Base-by-base conservation (phyloP, 345 rosid species). In the Bruguiera parviflora region DNA sequence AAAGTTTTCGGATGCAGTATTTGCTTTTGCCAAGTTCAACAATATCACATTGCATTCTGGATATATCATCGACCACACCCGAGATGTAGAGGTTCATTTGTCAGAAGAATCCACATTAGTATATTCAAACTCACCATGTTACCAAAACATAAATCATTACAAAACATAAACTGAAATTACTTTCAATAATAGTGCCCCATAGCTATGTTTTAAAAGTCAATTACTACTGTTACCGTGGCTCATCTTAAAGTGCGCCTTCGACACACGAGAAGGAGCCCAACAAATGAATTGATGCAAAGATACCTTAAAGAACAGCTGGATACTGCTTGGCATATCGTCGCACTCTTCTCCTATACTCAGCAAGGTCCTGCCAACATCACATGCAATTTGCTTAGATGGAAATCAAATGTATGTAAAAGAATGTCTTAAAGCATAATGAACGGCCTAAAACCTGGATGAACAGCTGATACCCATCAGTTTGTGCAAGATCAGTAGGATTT, bases 271-370 rank as follows among this genome's bases (percentile, higher is more conserved):
- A 43, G 49, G 5, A 43, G 18, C 18, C 18, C 13, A 43, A 43
- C 16, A 13, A 43, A 43, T 13, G 19, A 47, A 25, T 0, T 64
- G 24, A 27, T 43, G 33, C n/a, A 64, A 18, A 2, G 0, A 64
- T 5, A 28, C 21, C 4, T 43, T 31, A 18, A 49, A 46, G 27
- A 2, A 2, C 4, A 7, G 68, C 61, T 57, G 97, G 97, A 72
- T 85, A 92, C 65, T 77, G 90, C 84, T 92, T 89, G 33, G 98
- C 86, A 77, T 92, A 96, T 70, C 64, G 85, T 64, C 88, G 82
- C 60, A 89, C 88, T 73, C 94, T 85, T 78, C 75, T 92, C 92
- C 82, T 87, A 74, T 92, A 88, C 76, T 92, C 96, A 0, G 31
- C 75, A n/a, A 69, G 72, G 80, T 92, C 98, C 96, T 89, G 78